These are phyloP conservation scores for Fraxinus nigra DNA, from an alignment of 305 asterid species.

Conservation along the genomic window DNA sequence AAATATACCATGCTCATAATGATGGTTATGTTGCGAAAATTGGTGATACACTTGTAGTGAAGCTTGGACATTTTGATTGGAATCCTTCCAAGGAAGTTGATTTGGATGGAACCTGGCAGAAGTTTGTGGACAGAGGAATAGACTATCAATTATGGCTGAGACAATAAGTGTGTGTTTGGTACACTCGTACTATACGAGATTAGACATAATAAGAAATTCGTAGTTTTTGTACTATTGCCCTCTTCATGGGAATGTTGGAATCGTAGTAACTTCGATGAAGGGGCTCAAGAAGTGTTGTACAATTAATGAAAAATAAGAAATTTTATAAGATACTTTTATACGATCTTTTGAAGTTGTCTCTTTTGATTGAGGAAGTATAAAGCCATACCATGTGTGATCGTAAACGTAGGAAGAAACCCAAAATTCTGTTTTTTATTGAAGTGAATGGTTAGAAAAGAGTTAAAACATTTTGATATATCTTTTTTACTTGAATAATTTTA, in stretches of 20 bases:
- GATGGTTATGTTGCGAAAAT: constrained; percentile 44
- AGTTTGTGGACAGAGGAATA: constrained; percentile 39
- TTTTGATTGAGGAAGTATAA: neutral
- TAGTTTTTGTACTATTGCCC: neutral
- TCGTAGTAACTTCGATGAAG: neutral
- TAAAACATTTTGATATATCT: too few species aligned
- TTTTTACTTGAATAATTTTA: neutral
- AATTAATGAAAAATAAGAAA: neutral
- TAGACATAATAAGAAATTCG: neutral
- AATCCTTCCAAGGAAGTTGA: constrained; percentile 44
- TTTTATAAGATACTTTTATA: neutral
- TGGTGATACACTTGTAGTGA: constrained; percentile 39
- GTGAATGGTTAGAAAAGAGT: neutral
- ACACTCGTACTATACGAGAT: neutral
- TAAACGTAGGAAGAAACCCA: neutral
- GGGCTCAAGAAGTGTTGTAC: neutral
- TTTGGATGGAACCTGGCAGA: constrained; percentile 44
- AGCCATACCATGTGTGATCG: neutral
- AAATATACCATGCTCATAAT: constrained; percentile 39
- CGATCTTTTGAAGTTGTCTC: neutral
- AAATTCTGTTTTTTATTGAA: neutral
- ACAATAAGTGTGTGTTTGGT: constrained; percentile 17
- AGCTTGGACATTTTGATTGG: constrained; percentile 44
- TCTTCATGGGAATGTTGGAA: neutral
- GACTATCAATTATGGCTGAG: constrained; percentile 44